Evolutionary conservation across 2,329 filamentous ascomycete species (phyloP), one percentile per base, ranked within the genome.

Genomic region (Saccharata proteae): DNA sequence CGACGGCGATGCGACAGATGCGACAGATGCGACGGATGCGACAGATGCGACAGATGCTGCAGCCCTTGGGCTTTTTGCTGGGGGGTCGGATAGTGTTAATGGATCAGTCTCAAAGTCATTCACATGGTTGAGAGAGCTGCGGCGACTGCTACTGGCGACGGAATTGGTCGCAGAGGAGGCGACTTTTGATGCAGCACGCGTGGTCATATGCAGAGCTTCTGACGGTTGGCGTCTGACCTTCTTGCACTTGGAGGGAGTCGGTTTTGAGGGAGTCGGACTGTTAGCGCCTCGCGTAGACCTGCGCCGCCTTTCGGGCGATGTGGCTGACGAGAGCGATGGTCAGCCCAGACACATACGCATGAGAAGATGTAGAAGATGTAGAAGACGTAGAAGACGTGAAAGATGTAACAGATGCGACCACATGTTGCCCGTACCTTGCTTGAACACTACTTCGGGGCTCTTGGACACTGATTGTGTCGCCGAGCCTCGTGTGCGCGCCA

Each of bases 161-260:
- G 54, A 56, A 27, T 47, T 39, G 15, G 47, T 51, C 15, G 34
- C 25, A 22, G 42, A 40, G 22, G 54, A 56, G 30, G 47, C 50
- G 37, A 48, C 51, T 39, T 52, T 54, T 44, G 52, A 51, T 48
- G 54, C 54, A 43, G 52, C 52, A 35, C 62, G 55, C 30, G 61
- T 65, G 35, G 57, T 64, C 62, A 66, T 66, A 47, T 63, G 60
- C 44, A 63, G 50, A 32, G 60, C 58, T 48, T 57, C 53, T 37
- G 60, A 59, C 40, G 61, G 60, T 47, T 58, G 55, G 40, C 63
- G 58, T 21, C 33, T 35, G 28, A n/a, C n/a, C n/a, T n/a, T n/a
- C n/a, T n/a, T n/a, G n/a, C n/a, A n/a, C n/a, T 22, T 22, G 20
- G 20, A 22, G 42, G 58, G 49, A 41, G 52, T 52, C 39, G 48